Base-by-base conservation (phyloP, 176 grass and related monocot genomes). In the Secale cereale region DNA sequence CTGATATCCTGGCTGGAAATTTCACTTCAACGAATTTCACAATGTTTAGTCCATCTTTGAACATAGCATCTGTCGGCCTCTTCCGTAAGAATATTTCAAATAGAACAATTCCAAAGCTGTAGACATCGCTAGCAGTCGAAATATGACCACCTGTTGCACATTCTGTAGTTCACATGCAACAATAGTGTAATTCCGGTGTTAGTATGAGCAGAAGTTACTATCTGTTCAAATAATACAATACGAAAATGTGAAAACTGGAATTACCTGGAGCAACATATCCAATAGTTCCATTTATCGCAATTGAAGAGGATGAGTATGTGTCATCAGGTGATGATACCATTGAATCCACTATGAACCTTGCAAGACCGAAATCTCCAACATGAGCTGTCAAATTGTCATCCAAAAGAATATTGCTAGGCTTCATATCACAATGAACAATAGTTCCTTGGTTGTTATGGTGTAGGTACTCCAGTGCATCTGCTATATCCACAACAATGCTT, bases 281-380 rank as follows among this genome's bases (percentile, higher is more conserved):
- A 40, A 79, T 63, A 19, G 77, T 80, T 50, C 61, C 78, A 29
- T 62, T 80, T 32, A 80, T 50, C 22, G 78, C 78, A 50, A 50
- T 8, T 14, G 78, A 80, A 80, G 78, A 80, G 20, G 39, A n/a
- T 48, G 78, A 66, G 39, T 32, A 48, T 30, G 39, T 67, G 17
- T 80, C 54, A 23, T 19, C 26, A 7, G 29, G 30, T n/a, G 78
- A 80, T 80, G 78, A 66, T 54, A 13, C 26, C 12, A 22, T 40
- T 9, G 74, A 35, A 23, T 79, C 56, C 48, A 63, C 14, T 26
- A 57, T 6, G 19, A 86, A 86, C 19, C 72, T 77, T 60, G 88
- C 57, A 22, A 90, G 67, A 7, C 88, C 88, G 27, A 89, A 85
- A 61, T 89, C 87, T 11, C 82, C 82, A 59, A 89, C 76, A 76